Conservation (phyloP, 441 rosid species). For the Hura crepitans region DNA sequence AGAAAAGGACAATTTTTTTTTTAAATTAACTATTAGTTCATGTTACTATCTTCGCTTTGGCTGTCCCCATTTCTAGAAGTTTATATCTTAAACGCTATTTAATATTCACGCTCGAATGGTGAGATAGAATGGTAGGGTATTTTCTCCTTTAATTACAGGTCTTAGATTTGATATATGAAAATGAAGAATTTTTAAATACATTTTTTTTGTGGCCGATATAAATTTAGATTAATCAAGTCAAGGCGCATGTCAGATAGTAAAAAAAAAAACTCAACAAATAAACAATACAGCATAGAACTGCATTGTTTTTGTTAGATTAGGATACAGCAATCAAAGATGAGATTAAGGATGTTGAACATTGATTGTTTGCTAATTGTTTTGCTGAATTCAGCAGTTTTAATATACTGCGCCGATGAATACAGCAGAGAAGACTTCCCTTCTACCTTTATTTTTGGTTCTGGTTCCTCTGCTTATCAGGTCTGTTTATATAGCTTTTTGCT, state of each 20-base stretch:
- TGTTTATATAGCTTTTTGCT: not conserved
- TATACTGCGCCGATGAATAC: slow-evolving; percentile 25
- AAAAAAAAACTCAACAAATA: too few species aligned
- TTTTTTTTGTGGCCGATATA: too few species aligned
- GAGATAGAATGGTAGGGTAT: too few species aligned
- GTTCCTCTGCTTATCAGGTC: slow-evolving; percentile 68
- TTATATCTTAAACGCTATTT: too few species aligned
- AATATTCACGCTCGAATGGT: too few species aligned
- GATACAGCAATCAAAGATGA: not conserved
- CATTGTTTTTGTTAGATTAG: not conserved
- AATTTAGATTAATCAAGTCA: too few species aligned
- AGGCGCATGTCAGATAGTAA: too few species aligned
- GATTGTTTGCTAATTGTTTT: slow-evolving; percentile 19
- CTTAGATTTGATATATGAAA: too few species aligned
- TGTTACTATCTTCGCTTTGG: not conserved
- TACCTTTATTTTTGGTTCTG: slow-evolving; percentile 55
- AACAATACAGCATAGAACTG: not conserved
- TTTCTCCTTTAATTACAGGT: too few species aligned
- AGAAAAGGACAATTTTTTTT: not conserved
- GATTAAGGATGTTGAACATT: slow-evolving; percentile 20
- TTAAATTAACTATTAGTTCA: not conserved
- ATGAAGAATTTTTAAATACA: too few species aligned
- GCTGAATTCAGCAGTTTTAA: slow-evolving; percentile 16
- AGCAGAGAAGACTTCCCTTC: slow-evolving; percentile 50
- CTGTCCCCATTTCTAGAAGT: not conserved